Base-by-base conservation (phyloP, 495 filamentous ascomycete species). In the Amorphotheca resinae region DNA sequence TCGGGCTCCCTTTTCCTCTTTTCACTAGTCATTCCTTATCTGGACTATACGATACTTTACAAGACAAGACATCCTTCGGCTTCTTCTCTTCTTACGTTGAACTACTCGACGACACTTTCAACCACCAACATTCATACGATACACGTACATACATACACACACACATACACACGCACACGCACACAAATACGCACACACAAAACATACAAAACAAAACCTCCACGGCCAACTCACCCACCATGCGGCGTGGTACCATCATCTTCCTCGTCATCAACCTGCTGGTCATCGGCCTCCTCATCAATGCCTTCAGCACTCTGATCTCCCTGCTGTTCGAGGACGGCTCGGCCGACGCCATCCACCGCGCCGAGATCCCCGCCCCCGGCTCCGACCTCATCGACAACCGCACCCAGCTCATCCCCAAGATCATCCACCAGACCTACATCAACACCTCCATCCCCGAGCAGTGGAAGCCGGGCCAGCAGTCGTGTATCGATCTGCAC, bases 381-480 rank as follows among this genome's bases (percentile, higher is more conserved):
- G 75, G 75, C 47, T 79, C 75, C 0, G 70, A 69, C 20, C 42
- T 76, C 40, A 60, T 59, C 37, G 51, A 53, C 9, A 51, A 49
- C 30, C 30, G 47, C 1, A 47, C 47, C 2, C 54, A 54, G 17
- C 22, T 84, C 39, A 87, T 93, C 39, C 86, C 86, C 26, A 89
- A 87, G 66, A 89, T 93, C 46, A 84, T 93, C 42, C 86, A 93
- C 58, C 85, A 93, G 57, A 87, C 87, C 22, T 93, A 57, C 28
- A 57, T 53, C 37, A 57, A 54, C 36, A 72, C 81, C 39, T 73
- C 70, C 8, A 80, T 93, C 38, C 87, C 86, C 0, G 69, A 65
- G 45, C 73, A 78, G 42, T 93, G 86, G 87, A 60, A 64, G 41
- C 72, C 71, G 22, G 76, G 82, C 28, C 83, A 87, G 48, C 65